phyloP scores from a whole-genome alignment of 768 basidiomycete species.

The Mycena belliarum region DNA sequence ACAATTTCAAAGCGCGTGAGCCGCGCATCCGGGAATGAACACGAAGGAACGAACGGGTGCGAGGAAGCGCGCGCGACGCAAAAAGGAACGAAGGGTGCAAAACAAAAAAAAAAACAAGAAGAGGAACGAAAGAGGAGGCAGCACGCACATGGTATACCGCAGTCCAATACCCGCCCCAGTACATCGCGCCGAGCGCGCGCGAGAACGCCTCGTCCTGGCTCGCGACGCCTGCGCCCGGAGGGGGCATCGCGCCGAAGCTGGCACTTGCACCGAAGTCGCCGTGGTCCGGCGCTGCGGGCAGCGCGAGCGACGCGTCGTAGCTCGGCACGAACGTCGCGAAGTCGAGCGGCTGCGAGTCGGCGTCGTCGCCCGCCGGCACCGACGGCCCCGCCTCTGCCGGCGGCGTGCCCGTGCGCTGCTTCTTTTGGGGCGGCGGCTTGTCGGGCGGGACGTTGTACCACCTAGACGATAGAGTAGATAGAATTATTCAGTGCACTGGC shows the following conservation, averaged over 20 bases:
- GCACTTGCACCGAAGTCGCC: constrained; percentile 15
- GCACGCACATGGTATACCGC: constrained; percentile 75
- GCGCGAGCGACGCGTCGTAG: constrained; percentile 63
- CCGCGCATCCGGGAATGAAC: no score
- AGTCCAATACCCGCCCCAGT: constrained; percentile 89
- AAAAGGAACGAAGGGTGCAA: no score
- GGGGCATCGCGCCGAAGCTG: constrained; percentile 31
- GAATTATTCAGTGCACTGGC: background rate
- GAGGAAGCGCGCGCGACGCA: no score
- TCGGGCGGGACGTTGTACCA: constrained; percentile 74
- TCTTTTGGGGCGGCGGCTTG: constrained; percentile 27
- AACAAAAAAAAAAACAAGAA: no score
- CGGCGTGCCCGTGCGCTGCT: constrained; percentile 12
- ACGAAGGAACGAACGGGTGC: no score
- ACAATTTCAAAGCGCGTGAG: no score
- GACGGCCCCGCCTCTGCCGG: background rate
- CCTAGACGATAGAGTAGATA: constrained; percentile 41
- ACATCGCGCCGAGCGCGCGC: constrained; percentile 76
- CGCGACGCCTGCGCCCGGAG: constrained; percentile 40
- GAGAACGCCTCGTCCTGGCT: constrained; percentile 76
- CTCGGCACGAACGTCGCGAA: constrained; percentile 72
- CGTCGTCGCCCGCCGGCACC: constrained; percentile 30
- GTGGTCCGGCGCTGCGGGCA: constrained; percentile 25
- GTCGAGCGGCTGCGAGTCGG: constrained; percentile 63
- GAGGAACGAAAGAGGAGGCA: background rate